Evolutionary conservation across 257 asterid species (phyloP).

Genomic region (Gardenia jasminoides): DNA sequence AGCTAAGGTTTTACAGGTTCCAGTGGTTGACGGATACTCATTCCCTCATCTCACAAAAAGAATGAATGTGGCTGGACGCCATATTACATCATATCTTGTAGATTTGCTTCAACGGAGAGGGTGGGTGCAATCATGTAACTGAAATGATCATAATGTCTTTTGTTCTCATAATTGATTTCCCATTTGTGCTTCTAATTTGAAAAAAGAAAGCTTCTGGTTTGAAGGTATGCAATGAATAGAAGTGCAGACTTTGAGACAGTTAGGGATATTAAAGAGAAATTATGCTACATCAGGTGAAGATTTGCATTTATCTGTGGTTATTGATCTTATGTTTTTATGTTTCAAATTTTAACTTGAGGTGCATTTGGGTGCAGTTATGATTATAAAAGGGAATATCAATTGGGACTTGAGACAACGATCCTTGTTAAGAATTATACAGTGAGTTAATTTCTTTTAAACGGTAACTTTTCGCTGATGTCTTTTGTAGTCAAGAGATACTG

Average conservation of each 20-base stretch:
- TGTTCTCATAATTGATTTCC: slow-evolving; percentile 11
- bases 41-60: slow-evolving; percentile 97
- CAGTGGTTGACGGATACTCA: slow-evolving; percentile 97
- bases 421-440: slow-evolving; percentile 97
- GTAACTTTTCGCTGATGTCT: background rate
- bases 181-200: slow-evolving; percentile 12
- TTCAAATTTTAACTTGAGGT: slow-evolving; percentile 12
- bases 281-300: slow-evolving; percentile 85
- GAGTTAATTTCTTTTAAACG: slow-evolving; percentile 31
- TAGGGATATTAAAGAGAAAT: slow-evolving; percentile 92
- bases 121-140: slow-evolving; percentile 41
- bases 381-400: slow-evolving; percentile 95
- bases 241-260: slow-evolving; percentile 95
- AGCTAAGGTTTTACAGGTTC: slow-evolving; percentile 55
- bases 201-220: slow-evolving; percentile 17
- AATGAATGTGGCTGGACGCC: slow-evolving; percentile 97
- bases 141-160: slow-evolving; percentile 12
- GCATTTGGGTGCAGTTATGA: slow-evolving; percentile 58
- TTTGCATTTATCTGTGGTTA: slow-evolving; percentile 11
- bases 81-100: slow-evolving; percentile 87
- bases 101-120: slow-evolving; percentile 92
- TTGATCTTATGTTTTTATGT: slow-evolving; percentile 1
- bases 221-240: slow-evolving; percentile 90
- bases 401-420: slow-evolving; percentile 96
- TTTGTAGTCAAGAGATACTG: background rate